Conservation (phyloP, 2,329 filamentous ascomycete genomes). For the Paracoccidioides lutzii region DNA sequence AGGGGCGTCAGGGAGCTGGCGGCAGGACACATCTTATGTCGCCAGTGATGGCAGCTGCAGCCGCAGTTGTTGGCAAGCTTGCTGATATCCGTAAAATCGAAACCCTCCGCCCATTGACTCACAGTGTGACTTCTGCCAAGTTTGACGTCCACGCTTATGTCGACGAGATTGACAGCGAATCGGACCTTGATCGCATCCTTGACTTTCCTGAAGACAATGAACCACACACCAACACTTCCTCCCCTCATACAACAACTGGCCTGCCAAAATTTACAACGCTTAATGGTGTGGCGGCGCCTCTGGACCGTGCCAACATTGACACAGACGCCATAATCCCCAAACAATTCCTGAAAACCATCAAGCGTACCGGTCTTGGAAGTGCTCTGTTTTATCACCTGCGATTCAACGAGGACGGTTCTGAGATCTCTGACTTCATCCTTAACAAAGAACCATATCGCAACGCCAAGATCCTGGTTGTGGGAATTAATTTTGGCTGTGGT, state of each 20-base stretch:
- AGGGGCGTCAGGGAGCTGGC: conserved; percentile 84
- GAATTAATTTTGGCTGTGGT: conserved; percentile 90
- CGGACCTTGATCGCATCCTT: conserved; percentile 50
- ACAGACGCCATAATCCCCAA: conserved; percentile 99
- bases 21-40: conserved; percentile 94
- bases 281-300: conserved; percentile 74
- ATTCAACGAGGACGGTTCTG: conserved; percentile 58
- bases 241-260: conserved; percentile 41
- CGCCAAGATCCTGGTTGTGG: conserved; percentile 80
- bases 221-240: conserved; percentile 50
- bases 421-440: conserved; percentile 72
- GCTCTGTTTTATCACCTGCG: conserved; percentile 81
- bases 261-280: conserved; percentile 74
- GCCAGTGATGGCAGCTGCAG: conserved; percentile 88
- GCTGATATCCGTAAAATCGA: conserved; percentile 77
- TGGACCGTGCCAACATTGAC: conserved; percentile 84
- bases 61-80: conserved; percentile 79
- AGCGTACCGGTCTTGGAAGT: conserved; percentile 80
- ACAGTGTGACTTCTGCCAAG: conserved; percentile 42
- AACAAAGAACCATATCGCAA: conserved; percentile 78
- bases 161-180: conserved; percentile 48
- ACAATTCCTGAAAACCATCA: conserved; percentile 98
- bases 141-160: conserved; percentile 47
- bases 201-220: conserved; percentile 51
- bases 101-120: conserved; percentile 32